A percentile compares a stretch with the other conserved stretches of the same genome.
phyloP scores from a whole-genome alignment of 768 basidiomycete species.

The Boletus sp. region DNA sequence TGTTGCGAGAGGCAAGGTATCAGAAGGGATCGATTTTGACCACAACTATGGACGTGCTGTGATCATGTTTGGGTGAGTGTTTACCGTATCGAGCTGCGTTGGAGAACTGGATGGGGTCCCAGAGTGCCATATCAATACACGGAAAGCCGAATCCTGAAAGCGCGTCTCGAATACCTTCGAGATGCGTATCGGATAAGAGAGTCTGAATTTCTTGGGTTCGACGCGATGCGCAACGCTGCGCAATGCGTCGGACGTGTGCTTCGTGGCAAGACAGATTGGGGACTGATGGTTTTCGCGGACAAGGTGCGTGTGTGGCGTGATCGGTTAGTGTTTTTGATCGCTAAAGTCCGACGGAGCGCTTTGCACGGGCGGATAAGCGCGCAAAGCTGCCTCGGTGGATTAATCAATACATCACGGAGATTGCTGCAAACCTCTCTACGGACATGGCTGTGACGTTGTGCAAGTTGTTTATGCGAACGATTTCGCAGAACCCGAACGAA shows the following conservation, averaged over 20 bases:
- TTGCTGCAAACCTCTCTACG: slow-evolving; percentile 94
- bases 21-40: slow-evolving; percentile 99
- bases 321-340: not conserved
- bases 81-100: not conserved
- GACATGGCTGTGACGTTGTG: slow-evolving; percentile 96
- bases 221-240: slow-evolving; percentile 98
- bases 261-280: slow-evolving; percentile 99
- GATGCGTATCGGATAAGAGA: slow-evolving; percentile 98
- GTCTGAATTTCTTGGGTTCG: slow-evolving; percentile 97
- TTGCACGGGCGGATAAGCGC: slow-evolving; percentile 88
- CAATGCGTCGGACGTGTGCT: slow-evolving; percentile 98
- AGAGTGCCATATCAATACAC: slow-evolving; percentile 98
- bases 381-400: slow-evolving; percentile 98
- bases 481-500: slow-evolving; percentile 96
- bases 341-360: slow-evolving; percentile 54
- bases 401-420: slow-evolving; percentile 98
- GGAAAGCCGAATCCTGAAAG: slow-evolving; percentile 95
- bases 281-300: slow-evolving; percentile 98
- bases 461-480: slow-evolving; percentile 96
- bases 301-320: slow-evolving; percentile 54
- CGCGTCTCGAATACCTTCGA: slow-evolving; percentile 94
- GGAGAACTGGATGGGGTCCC: slow-evolving; percentile 3
- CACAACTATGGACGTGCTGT: slow-evolving; percentile 99
- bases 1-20: slow-evolving; percentile 97
- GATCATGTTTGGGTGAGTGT: slow-evolving; percentile 93